Evolutionary conservation across 1,284 basidiomycete genomes (phyloP).

Genomic region (Trametes polyzona): DNA sequence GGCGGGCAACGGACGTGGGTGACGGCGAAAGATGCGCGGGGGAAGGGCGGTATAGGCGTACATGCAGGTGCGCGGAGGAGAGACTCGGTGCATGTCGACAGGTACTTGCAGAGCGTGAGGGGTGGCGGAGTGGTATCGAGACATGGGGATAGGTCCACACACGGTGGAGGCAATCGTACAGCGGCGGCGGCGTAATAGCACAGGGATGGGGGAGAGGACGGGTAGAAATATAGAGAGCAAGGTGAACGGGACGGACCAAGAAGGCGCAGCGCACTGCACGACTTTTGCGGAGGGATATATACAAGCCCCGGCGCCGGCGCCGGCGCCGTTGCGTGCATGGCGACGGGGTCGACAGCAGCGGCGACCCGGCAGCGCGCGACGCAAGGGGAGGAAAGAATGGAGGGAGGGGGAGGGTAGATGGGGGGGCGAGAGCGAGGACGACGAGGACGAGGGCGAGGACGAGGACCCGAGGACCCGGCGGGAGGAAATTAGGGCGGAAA

Average conservation of each 20-base stretch:
- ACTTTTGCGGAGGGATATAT: constrained; percentile 9
- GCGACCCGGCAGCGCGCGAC: background rate
- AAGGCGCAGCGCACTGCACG: constrained; percentile 9
- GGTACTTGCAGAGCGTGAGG: background rate
- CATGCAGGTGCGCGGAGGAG: constrained; percentile 2
- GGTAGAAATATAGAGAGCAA: constrained; percentile 10
- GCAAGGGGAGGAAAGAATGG: background rate
- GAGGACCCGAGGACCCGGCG: background rate
- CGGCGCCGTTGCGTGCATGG: constrained; percentile 3
- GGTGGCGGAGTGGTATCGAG: constrained; percentile 16
- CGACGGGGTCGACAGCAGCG: background rate
- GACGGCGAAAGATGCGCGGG: background rate
- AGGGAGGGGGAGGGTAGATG: background rate
- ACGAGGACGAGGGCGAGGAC: constrained; percentile 1
- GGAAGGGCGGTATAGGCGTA: constrained; percentile 4
- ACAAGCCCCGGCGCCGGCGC: constrained; percentile 7
- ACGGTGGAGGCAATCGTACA: constrained; percentile 2
- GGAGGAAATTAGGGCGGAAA: constrained; percentile 16
- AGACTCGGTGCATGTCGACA: background rate
- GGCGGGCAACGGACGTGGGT: background rate
- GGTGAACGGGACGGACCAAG: constrained; percentile 11
- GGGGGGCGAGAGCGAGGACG: background rate
- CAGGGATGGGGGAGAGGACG: constrained; percentile 1
- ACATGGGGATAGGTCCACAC: constrained; percentile 9
- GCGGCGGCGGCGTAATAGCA: constrained; percentile 14